A percentile compares a stretch with the other conserved stretches of the same genome.
Evolutionary conservation across 768 basidiomycete species (phyloP).

Genomic region (Ramaria sp.): DNA sequence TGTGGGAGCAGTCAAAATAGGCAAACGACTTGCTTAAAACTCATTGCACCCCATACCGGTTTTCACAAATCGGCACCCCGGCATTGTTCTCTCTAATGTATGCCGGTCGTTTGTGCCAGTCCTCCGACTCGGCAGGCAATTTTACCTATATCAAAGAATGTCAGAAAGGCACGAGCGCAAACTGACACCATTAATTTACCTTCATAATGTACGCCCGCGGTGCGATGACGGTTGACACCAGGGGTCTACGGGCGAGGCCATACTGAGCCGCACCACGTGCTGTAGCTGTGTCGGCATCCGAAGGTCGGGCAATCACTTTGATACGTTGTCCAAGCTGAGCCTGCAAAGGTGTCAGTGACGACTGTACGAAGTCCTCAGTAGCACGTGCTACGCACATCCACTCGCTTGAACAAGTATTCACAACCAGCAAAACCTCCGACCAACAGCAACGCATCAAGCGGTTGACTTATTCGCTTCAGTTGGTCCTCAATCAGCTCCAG

Average conservation of each 20-base stretch:
- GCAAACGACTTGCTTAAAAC: background rate
- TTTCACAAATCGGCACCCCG: slow-evolving; percentile 72
- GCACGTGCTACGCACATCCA: slow-evolving; percentile 42
- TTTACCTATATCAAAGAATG: slow-evolving; percentile 49
- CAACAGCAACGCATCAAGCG: slow-evolving; percentile 74
- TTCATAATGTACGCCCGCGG: slow-evolving; percentile 85
- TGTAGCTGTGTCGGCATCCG: slow-evolving; percentile 84
- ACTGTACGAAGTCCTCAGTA: background rate
- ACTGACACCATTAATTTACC: slow-evolving; percentile 26
- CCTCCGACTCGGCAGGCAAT: slow-evolving; percentile 78
- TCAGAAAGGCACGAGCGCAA: background rate
- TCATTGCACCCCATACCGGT: slow-evolving; percentile 40
- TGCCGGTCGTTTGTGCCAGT: slow-evolving; percentile 75
- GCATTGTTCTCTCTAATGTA: slow-evolving; percentile 75
- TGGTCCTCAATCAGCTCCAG: slow-evolving; percentile 73
- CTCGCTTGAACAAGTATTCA: slow-evolving; percentile 72
- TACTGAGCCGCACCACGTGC: slow-evolving; percentile 83
- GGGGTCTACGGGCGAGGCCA: slow-evolving; percentile 61
- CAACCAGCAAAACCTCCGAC: slow-evolving; percentile 84
- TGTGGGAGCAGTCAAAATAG: slow-evolving; percentile 19
- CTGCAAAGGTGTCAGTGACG: slow-evolving; percentile 23
- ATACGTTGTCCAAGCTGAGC: slow-evolving; percentile 58
- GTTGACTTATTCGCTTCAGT: slow-evolving; percentile 51
- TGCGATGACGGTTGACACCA: slow-evolving; percentile 75
- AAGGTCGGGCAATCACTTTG: slow-evolving; percentile 68